phyloP scores from a whole-genome alignment of 768 basidiomycete species.

The Amanita rimosa region DNA sequence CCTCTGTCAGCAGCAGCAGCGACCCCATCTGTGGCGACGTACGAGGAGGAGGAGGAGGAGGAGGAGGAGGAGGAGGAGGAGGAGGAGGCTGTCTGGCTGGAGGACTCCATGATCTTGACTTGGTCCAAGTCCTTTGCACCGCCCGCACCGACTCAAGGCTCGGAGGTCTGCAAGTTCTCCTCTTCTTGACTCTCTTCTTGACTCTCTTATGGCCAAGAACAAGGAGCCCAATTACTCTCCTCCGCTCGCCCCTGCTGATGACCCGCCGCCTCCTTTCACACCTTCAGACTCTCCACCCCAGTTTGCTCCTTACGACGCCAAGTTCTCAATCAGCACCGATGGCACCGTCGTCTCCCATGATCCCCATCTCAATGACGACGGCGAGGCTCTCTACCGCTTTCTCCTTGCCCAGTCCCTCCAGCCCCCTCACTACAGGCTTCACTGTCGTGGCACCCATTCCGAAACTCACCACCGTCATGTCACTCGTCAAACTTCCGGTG shows the following conservation, averaged over 20 bases:
- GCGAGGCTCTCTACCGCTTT: conserved; percentile 66
- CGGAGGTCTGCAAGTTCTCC: no score
- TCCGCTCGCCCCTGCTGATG: neutral
- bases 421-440: conserved; percentile 34
- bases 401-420: conserved; percentile 42
- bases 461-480: conserved; percentile 43
- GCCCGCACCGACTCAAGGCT: neutral
- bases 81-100: conserved; percentile 7
- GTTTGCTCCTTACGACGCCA: conserved; percentile 54
- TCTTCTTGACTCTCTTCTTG: no score
- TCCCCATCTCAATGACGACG: conserved; percentile 54
- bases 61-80: neutral
- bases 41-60: conserved; percentile 2
- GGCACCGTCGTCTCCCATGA: conserved; percentile 63
- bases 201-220: neutral
- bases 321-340: conserved; percentile 34
- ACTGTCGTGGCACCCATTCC: conserved; percentile 41
- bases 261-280: neutral
- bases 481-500: conserved; percentile 21
- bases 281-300: conserved; percentile 30
- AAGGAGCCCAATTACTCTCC: neutral
- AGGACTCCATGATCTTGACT: neutral
- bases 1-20: conserved; percentile 6
- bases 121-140: neutral
- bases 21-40: neutral